These are phyloP conservation scores for Pilasporangium apinafurcum DNA, from an alignment of 352 stramenopile species.

Conservation along the genomic window DNA sequence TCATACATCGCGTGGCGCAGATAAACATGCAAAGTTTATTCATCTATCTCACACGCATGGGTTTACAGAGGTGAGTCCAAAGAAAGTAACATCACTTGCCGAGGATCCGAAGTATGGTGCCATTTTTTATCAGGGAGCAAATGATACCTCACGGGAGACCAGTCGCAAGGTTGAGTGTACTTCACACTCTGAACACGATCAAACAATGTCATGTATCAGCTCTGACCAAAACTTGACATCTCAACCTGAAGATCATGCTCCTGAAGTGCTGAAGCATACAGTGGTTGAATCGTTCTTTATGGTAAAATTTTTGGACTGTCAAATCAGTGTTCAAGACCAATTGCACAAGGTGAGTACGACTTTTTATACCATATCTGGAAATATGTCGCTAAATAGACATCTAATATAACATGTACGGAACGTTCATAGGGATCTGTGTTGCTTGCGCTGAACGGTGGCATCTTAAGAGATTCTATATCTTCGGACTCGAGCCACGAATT, in stretches of 20 bases:
- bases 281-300: conserved; percentile 58
- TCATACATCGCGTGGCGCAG: not conserved
- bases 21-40: not conserved
- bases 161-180: too few relatives aligned
- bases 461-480: conserved; percentile 47
- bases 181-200: too few relatives aligned
- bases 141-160: too few relatives aligned
- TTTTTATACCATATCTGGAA: too few relatives aligned
- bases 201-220: too few relatives aligned
- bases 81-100: conserved; percentile 56
- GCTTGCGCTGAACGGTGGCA: conserved; percentile 52
- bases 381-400: too few relatives aligned
- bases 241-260: not conserved
- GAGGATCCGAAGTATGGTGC: conserved; percentile 68
- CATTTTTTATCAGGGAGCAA: conserved; percentile 42
- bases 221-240: too few relatives aligned
- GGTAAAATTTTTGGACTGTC: conserved; percentile 73
- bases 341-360: conserved; percentile 44
- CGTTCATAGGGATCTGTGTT: conserved; percentile 47
- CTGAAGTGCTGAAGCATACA: conserved; percentile 5
- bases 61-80: conserved; percentile 25
- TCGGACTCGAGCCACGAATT: conserved; percentile 38
- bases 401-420: too few relatives aligned
- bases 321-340: conserved; percentile 70
- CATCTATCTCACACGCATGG: not conserved